These are phyloP conservation scores for Primulina huaijiensis DNA, from an alignment of 257 asterid species.

Conservation along the genomic window DNA sequence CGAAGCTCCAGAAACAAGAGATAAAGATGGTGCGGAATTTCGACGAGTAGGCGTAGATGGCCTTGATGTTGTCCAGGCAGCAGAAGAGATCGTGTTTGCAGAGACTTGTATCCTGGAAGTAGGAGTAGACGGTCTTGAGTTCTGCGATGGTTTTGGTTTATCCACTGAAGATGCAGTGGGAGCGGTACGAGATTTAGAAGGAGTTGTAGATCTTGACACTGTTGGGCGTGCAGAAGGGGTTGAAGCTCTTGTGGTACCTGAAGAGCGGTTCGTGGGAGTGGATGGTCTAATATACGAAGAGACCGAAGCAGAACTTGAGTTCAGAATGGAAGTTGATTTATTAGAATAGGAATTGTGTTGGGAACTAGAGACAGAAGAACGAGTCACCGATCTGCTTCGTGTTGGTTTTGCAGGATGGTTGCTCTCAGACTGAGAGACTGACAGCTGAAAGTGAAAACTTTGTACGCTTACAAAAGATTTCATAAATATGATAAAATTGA, in stretches of 20 bases:
- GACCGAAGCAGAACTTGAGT: conserved; percentile 94
- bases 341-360: conserved; percentile 68
- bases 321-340: conserved; percentile 65
- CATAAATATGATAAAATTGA: neutral
- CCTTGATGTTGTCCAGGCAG: conserved; percentile 66
- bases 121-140: conserved; percentile 97
- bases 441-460: conserved; percentile 56
- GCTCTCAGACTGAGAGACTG: conserved; percentile 84
- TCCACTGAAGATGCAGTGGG: conserved; percentile 49
- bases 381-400: conserved; percentile 81
- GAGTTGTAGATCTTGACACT: conserved; percentile 79
- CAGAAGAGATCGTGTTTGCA: conserved; percentile 48
- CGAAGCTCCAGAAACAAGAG: conserved; percentile 58
- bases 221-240: conserved; percentile 73
- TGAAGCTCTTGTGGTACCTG: conserved; percentile 76
- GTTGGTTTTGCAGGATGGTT: conserved; percentile 59
- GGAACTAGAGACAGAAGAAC: conserved; percentile 71
- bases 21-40: conserved; percentile 50
- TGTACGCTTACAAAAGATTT: conserved; percentile 12
- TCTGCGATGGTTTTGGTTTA: conserved; percentile 68
- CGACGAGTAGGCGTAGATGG: conserved; percentile 97
- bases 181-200: conserved; percentile 66
- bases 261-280: conserved; percentile 76
- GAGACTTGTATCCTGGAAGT: conserved; percentile 76
- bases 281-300: conserved; percentile 94